Base-by-base conservation (phyloP, 2,329 filamentous ascomycete species). In the Diaporthe longicolla region DNA sequence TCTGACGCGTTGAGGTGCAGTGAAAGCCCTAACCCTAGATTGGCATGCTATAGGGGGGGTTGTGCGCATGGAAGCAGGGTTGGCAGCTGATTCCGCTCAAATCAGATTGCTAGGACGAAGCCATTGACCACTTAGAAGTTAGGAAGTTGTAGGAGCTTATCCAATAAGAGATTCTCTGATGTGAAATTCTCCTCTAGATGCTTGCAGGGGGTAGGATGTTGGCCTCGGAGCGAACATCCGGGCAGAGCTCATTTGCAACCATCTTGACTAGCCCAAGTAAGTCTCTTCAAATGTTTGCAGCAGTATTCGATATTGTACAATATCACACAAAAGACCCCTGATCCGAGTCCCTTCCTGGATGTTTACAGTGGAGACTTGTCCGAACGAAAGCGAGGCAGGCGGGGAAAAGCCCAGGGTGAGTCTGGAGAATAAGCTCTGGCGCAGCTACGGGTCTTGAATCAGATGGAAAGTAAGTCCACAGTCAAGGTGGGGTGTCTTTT, bases 1-100 rank as follows among this genome's bases (percentile, higher is more conserved):
- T 54, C 40, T 4, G 35, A 71, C 69, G 69, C 57, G 69, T 63
- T 59, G 13, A 43, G 32, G n/a, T 32, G n/a, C 37, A 29, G 37
- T 17, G 13, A 6, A 1, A 1, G n/a, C 45, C 63, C 63, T 37
- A 66, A 66, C 63, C 61, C 45, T 37, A 26, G 29, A n/a, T 37
- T 37, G 3, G 2, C 26, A 4, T 10, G 45, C 19, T 11, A 2
- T n/a, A 8, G 21, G 21, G 4, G 4, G n/a, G 37, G 37, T 37
- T 15, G 13, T 43, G 37, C 21, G n/a, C 4, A 10, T n/a, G 35
- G n/a, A 4, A 4, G 37, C 3, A 10, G 13, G 7, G 43, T 48
- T 21, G 43, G 9, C 19, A 17, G 6, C 43, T n/a, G 13, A 5
- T 8, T 57, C 26, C 15, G 17, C 29, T 15, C 19, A 4, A 6